Base-by-base conservation (phyloP, 2,329 filamentous ascomycete genomes). In the Plenodomus biglobosus region DNA sequence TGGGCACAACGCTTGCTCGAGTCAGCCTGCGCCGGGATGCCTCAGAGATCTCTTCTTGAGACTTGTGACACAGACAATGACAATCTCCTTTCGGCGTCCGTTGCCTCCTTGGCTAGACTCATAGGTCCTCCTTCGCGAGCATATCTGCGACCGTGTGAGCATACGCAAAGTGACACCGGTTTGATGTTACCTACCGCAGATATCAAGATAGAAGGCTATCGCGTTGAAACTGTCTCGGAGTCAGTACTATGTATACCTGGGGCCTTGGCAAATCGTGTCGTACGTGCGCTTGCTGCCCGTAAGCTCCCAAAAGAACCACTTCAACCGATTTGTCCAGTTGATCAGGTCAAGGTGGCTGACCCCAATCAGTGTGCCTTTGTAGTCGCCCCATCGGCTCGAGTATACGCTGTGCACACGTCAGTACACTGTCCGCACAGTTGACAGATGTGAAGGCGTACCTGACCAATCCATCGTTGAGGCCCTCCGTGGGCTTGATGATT, bases 271-370 rank as follows among this genome's bases (percentile, higher is more conserved):
- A 19, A 17, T n/a, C 6, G 19, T n/a, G 40, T 11, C 58, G 20
- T 55, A 82, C 77, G 78, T 82, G 57, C 76, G 73, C 65, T 78
- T 79, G 48, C 78, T 78, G 3, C 83, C 80, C 2, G 78, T 80
- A 44, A 85, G 59, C 48, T 78, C 74, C 64, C 80, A 82, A 40
- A 82, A 73, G 48, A 80, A 74, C 79, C 80, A 83, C 56, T 83
- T 79, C 32, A 85, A 58, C 22, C 82, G 73, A 54, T 85, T 85
- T 21, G 81, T 83, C 83, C 83, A 86, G 57, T 86, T 86, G 67
- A 86, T 86, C 52, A 85, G 63, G 57, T 86, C 83, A 39, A 86
- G 65, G 70, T 86, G 83, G 64, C 79, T 84, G 48, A 85, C 83
- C 3, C 80, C 80, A n/a, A 83, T 73, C 42, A 86, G 62, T 1